Conservation (phyloP, 1,139 yeast genomes). For the Debaryomyces coudertii region DNA sequence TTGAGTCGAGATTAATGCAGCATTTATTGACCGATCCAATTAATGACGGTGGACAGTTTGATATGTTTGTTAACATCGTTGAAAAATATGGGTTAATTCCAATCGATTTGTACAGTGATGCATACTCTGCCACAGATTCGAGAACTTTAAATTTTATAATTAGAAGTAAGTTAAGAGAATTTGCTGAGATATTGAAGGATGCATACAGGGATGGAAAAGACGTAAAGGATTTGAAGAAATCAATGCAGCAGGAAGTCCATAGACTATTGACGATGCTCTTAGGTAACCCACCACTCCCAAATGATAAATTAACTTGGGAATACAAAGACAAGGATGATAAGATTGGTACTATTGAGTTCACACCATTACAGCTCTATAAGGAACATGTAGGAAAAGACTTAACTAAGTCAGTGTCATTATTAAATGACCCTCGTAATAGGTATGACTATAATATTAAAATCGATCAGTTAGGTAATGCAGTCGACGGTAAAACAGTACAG, state of each 20-base stretch:
- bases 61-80: constrained; percentile 22
- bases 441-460: constrained; percentile 20
- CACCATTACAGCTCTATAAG: constrained; percentile 20
- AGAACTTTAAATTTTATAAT: constrained; percentile 20
- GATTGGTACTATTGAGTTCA: constrained; percentile 14
- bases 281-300: constrained; percentile 21
- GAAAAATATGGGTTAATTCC: constrained; percentile 24
- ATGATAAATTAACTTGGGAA: constrained; percentile 19
- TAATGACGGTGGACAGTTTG: constrained; percentile 25
- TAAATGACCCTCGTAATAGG: constrained; percentile 18
- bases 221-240: constrained; percentile 9
- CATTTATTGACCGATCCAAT: constrained; percentile 20
- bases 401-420: constrained; percentile 12
- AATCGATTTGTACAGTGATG: constrained; percentile 20
- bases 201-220: constrained; percentile 10
- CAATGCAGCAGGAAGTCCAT: constrained; percentile 21
- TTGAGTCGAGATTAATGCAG: constrained; percentile 20
- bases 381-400: constrained; percentile 18
- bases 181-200: constrained; percentile 19
- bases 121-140: constrained; percentile 20
- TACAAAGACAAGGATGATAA: constrained; percentile 19
- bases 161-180: constrained; percentile 22
- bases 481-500: constrained; percentile 18
- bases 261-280: constrained; percentile 20
- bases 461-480: constrained; percentile 21